phyloP scores from a whole-genome alignment of 352 stramenopile genomes.

The Phytophthora sp. region DNA sequence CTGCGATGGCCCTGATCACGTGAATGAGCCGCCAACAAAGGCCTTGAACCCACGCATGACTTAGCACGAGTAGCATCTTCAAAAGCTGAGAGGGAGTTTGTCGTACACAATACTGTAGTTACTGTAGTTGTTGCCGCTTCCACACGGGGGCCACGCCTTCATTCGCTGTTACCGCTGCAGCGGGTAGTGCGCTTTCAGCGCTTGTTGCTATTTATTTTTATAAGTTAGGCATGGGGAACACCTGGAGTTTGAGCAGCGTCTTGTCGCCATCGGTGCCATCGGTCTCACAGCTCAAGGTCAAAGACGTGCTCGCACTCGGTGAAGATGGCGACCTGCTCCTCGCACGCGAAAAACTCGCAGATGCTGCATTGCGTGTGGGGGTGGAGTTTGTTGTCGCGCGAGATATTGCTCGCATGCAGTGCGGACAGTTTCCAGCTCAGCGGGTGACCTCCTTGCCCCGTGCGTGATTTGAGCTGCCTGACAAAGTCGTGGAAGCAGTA shows the following conservation, averaged over 20 bases:
- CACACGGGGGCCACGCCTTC: too few relatives aligned
- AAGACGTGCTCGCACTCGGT: slow-evolving; percentile 54
- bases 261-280: neutral
- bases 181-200: too few relatives aligned
- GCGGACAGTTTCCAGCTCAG: slow-evolving; percentile 49
- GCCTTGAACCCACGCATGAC: too few relatives aligned
- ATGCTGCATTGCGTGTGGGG: slow-evolving; percentile 37
- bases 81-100: too few relatives aligned
- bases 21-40: too few relatives aligned
- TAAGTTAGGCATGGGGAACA: slow-evolving; percentile 23
- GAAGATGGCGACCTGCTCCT: slow-evolving; percentile 66
- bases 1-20: too few relatives aligned
- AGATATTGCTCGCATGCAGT: slow-evolving; percentile 54
- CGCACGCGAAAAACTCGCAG: slow-evolving; percentile 45
- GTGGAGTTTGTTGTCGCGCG: slow-evolving; percentile 50
- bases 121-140: too few relatives aligned
- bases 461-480: slow-evolving; percentile 17
- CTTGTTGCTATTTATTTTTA: slow-evolving; percentile 2
- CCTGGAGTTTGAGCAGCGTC: slow-evolving; percentile 17
- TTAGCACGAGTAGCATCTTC: too few relatives aligned
- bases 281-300: slow-evolving; percentile 17
- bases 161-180: too few relatives aligned
- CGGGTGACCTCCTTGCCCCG: slow-evolving; percentile 54
- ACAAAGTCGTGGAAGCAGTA: neutral
- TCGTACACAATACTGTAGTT: too few relatives aligned